Percentiles rank a stretch among this genome's conserved stretches.
Evolutionary conservation across 1,284 basidiomycete genomes (phyloP).

Genomic region (Calocybe gambosa): DNA sequence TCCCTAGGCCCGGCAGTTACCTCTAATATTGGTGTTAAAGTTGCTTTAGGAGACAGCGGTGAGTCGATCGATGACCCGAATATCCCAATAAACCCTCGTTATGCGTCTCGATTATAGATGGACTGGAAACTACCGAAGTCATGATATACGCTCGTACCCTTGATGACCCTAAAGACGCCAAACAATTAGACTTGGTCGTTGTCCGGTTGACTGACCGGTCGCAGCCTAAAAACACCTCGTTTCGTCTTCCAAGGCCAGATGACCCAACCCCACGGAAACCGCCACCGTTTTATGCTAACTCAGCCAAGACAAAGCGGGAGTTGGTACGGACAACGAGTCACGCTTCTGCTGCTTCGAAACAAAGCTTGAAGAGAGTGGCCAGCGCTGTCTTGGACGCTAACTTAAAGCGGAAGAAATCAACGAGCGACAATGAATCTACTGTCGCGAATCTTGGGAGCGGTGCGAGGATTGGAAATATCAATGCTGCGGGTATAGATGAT

Average conservation of each 20-base stretch:
- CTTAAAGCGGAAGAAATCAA: constrained; percentile 25
- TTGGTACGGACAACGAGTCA: constrained; percentile 25
- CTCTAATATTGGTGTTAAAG: constrained; percentile 48
- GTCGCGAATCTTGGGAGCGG: constrained; percentile 30
- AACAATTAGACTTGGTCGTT: constrained; percentile 44
- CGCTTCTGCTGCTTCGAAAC: constrained; percentile 18
- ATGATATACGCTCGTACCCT: constrained; percentile 53
- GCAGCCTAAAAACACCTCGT: constrained; percentile 25
- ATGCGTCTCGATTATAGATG: constrained; percentile 32
- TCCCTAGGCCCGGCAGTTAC: constrained; percentile 11
- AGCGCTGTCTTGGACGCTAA: constrained; percentile 20
- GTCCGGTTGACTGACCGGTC: constrained; percentile 49
- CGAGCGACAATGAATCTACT: constrained; percentile 17
- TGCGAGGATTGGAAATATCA: constrained; percentile 25
- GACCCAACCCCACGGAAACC: constrained; percentile 70
- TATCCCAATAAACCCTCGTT: background rate
- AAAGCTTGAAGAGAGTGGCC: constrained; percentile 18
- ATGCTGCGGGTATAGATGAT: constrained; percentile 15
- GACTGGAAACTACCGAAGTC: constrained; percentile 60
- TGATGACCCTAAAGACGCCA: constrained; percentile 17
- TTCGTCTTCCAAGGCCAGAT: constrained; percentile 60
- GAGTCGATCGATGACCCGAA: constrained; percentile 19
- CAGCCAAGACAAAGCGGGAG: constrained; percentile 12
- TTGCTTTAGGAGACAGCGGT: constrained; percentile 67
- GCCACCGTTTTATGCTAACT: constrained; percentile 30